phyloP scores from a whole-genome alignment of 78 protist genomes.

The Protostelium mycophagum region DNA sequence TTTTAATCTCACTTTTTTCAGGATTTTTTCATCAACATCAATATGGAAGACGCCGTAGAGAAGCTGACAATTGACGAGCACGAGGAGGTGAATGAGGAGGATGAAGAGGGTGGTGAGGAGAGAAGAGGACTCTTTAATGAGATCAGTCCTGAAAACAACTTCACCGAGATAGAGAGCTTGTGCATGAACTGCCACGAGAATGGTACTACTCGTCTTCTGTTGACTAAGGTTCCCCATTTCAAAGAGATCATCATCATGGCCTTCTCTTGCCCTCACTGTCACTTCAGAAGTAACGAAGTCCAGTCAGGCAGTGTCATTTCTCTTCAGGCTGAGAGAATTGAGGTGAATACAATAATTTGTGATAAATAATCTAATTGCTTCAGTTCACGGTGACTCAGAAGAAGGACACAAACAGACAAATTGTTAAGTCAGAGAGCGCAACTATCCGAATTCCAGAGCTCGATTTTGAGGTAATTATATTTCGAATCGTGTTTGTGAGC shows the following conservation, averaged over 20 bases:
- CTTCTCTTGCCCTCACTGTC: conserved; percentile 89
- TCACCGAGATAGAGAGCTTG: conserved; percentile 35
- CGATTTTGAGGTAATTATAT: conserved; percentile 75
- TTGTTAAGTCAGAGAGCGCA: conserved; percentile 78
- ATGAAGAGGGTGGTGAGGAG: neutral
- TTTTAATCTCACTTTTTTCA: too few species aligned
- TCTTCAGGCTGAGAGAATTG: conserved; percentile 46
- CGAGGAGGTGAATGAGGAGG: neutral
- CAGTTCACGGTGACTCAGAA: neutral
- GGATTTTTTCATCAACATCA: too few species aligned
- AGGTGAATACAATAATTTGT: conserved; percentile 3
- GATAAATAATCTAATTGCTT: neutral
- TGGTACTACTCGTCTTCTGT: conserved; percentile 80
- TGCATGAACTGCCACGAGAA: conserved; percentile 65
- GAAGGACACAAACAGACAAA: conserved; percentile 72
- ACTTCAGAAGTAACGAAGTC: conserved; percentile 53
- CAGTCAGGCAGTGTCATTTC: conserved; percentile 58
- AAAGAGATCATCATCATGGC: conserved; percentile 81
- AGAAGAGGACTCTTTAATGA: neutral
- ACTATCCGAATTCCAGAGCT: conserved; percentile 80
- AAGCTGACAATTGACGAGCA: neutral
- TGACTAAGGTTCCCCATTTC: conserved; percentile 83
- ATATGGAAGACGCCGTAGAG: neutral
- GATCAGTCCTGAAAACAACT: neutral
- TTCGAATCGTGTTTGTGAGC: too few species aligned